Percentiles rank a stretch among this genome's conserved stretches.
Evolutionary conservation across 495 filamentous ascomycete species (phyloP).

Genomic region (Lentithecium fluviatile): DNA sequence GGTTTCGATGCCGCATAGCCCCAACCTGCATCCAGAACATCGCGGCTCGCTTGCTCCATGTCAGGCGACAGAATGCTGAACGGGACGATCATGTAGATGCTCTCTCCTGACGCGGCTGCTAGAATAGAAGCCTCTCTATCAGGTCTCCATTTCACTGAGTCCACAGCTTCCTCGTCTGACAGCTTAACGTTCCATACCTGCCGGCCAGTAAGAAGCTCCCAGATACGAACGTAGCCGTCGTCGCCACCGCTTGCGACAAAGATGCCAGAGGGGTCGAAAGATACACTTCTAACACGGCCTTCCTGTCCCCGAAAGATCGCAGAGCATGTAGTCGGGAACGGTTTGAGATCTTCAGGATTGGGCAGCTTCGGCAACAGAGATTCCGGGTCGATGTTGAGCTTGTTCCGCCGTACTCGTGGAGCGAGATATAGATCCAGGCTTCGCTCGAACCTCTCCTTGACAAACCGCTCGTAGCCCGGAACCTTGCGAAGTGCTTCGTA

Average conservation of each 20-base stretch:
- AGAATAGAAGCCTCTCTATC: slow-evolving; percentile 76
- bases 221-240: slow-evolving; percentile 87
- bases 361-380: slow-evolving; percentile 91
- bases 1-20: slow-evolving; percentile 74
- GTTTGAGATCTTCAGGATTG: slow-evolving; percentile 86
- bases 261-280: slow-evolving; percentile 72
- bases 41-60: slow-evolving; percentile 68
- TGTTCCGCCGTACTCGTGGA: slow-evolving; percentile 85
- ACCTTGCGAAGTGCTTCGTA: slow-evolving; percentile 83
- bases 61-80: slow-evolving; percentile 64
- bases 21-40: slow-evolving; percentile 80
- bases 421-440: slow-evolving; percentile 95
- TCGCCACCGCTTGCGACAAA: slow-evolving; percentile 91
- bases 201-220: slow-evolving; percentile 83
- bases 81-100: slow-evolving; percentile 79
- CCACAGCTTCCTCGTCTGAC: slow-evolving; percentile 77
- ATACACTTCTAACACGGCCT: slow-evolving; percentile 79
- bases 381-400: slow-evolving; percentile 94
- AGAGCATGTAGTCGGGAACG: slow-evolving; percentile 85
- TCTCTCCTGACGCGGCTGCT: slow-evolving; percentile 78
- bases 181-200: slow-evolving; percentile 83
- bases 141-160: slow-evolving; percentile 87
- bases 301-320: slow-evolving; percentile 84
- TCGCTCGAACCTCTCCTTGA: slow-evolving; percentile 94
- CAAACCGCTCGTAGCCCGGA: slow-evolving; percentile 83